These are phyloP conservation scores for Cardamine chenopodiifolia DNA, from an alignment of 345 rosid species.

Conservation along the genomic window DNA sequence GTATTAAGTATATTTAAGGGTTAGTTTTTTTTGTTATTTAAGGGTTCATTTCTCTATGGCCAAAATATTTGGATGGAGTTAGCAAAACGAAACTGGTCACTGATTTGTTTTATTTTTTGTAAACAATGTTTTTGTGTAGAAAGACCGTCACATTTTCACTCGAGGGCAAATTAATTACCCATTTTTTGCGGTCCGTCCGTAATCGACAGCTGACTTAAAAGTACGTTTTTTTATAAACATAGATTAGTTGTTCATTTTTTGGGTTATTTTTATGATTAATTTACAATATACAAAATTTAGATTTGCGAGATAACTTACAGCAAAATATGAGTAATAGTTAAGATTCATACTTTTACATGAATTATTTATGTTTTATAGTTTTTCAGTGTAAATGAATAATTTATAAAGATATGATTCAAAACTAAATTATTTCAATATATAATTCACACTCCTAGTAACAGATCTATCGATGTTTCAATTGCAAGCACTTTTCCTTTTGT, in stretches of 20 bases:
- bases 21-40: neutral
- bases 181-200: no score
- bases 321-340: neutral
- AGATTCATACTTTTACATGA: neutral
- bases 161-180: no score
- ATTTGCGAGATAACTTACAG: neutral
- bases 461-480: no score
- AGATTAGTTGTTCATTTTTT: no score
- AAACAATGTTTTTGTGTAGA: neutral
- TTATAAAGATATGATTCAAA: no score
- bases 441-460: neutral
- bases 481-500: neutral
- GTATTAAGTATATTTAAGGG: neutral
- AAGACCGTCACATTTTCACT: neutral
- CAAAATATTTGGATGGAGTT: neutral
- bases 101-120: neutral
- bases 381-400: neutral
- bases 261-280: neutral
- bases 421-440: no score
- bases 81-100: neutral
- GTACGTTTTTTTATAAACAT: no score
- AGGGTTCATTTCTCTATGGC: neutral
- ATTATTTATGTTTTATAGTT: neutral
- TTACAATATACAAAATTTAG: neutral
- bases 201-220: no score